Evolutionary conservation across 2,329 filamentous ascomycete genomes (phyloP), one percentile per base, ranked within the genome.

Genomic region (Cytospora leucostoma): DNA sequence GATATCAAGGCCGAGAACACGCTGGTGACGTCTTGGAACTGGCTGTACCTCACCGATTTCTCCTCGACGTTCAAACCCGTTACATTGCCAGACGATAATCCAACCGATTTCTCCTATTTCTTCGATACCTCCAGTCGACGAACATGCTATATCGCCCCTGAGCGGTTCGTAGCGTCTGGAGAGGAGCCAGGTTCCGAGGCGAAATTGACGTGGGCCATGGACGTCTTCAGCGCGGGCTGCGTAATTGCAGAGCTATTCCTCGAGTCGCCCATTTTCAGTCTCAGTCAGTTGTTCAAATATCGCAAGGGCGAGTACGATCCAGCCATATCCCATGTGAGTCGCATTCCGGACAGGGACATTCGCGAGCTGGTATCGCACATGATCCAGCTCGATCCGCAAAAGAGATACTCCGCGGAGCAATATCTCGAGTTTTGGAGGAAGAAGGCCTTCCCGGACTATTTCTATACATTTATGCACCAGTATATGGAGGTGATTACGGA

Each of bases 1-100:
- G 96, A 99, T 73, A 98, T 99, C 80, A 99, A 99, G 80, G 95
- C 94, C 1, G 94, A 99, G 76, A 99, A 99, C 71, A 87, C 96
- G 40, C 81, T 99, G 55, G 94, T 99, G 57, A 99, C 95, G 0
- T 98, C 95, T 7, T 99, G 95, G 95, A 97, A 98, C 78, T 99
- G 96, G 95, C 83, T 99, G 2, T 99, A 98, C 74, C 83, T 99
- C 44, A 89, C 93, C n/a, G 95, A 99, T 75, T 99, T 98, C 74
- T 97, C 94, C 4, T 93, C 94, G 0, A 89, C 91, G 0, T 98
- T 96, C 79, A 99, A 99, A 73, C 95, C 93, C 12, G 91, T 93
- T 6, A 92, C 92, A 75, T 81, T 99, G 3, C 95, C 95, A 3
- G 94, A 97, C 74, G 93, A 99, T 71, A 98, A 99, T 71, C 95